Percentiles rank a stretch among this genome's conserved stretches.
phyloP scores from a whole-genome alignment of 768 basidiomycete species.

The Steccherinum ochraceum region DNA sequence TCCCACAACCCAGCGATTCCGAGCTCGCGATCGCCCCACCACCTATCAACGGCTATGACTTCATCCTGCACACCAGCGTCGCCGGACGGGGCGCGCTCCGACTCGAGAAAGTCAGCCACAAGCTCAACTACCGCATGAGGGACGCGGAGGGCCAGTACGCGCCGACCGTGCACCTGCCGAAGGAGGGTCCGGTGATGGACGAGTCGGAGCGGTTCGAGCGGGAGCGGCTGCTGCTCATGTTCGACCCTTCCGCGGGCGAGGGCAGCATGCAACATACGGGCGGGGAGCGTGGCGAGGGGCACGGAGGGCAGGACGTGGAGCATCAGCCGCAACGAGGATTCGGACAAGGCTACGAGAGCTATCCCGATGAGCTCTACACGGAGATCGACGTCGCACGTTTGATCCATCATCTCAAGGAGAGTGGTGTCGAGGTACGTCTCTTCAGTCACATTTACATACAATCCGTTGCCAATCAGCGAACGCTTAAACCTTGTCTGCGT shows the following conservation, averaged over 20 bases:
- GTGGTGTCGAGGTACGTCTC: conserved; percentile 40
- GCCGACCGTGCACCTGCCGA: conserved; percentile 28
- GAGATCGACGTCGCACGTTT: conserved; percentile 54
- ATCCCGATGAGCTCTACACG: conserved; percentile 51
- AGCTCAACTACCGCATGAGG: conserved; percentile 65
- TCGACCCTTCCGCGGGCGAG: background rate
- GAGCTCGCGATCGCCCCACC: conserved; percentile 32
- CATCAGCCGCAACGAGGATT: conserved; percentile 21
- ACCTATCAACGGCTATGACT: conserved; percentile 54
- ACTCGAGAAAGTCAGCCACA: conserved; percentile 62
- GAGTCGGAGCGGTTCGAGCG: conserved; percentile 32
- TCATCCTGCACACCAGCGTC: conserved; percentile 67
- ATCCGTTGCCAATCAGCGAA: background rate
- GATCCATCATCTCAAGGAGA: conserved; percentile 47
- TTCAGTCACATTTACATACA: background rate
- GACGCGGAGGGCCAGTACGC: conserved; percentile 56
- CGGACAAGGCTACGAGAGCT: conserved; percentile 41
- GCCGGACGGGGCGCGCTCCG: conserved; percentile 62
- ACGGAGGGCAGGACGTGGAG: conserved; percentile 9
- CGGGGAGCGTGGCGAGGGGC: conserved; percentile 5
- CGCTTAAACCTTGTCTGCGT: background rate
- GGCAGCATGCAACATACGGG: background rate
- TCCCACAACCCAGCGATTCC: conserved; percentile 32
- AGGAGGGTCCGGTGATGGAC: conserved; percentile 33
- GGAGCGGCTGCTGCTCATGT: conserved; percentile 2